phyloP scores from a whole-genome alignment of 495 filamentous ascomycete species.

The Aspergillus taichungensis region DNA sequence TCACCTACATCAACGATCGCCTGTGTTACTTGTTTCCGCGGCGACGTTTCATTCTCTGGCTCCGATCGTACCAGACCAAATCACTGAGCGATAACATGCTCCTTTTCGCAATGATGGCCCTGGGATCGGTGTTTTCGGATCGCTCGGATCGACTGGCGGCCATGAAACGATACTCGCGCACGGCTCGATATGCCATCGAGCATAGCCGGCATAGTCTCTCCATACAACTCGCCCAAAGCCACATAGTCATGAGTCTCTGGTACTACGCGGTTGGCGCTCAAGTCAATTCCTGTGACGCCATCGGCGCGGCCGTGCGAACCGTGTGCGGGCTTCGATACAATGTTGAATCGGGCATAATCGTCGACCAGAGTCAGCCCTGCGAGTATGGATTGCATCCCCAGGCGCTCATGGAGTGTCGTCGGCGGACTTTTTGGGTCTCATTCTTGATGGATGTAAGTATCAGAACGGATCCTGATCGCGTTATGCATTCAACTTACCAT shows the following conservation, averaged over 20 bases:
- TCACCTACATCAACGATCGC: conserved; percentile 43
- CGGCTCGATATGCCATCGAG: conserved; percentile 50
- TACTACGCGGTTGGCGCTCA: conserved; percentile 49
- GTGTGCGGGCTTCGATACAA: conserved; percentile 51
- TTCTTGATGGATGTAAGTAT: conserved; percentile 52
- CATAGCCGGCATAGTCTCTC: conserved; percentile 40
- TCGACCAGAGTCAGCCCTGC: conserved; percentile 31
- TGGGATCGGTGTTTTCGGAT: conserved; percentile 49
- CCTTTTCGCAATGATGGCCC: conserved; percentile 54
- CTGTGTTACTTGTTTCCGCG: conserved; percentile 51
- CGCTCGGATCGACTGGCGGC: conserved; percentile 38
- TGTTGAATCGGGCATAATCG: conserved; percentile 46
- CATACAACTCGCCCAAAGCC: conserved; percentile 53
- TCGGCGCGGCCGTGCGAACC: conserved; percentile 48
- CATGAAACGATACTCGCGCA: conserved; percentile 43
- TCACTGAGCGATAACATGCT: conserved; percentile 60
- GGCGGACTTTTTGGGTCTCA: conserved; percentile 59
- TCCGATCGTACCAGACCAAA: conserved; percentile 43
- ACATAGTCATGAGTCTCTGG: conserved; percentile 55
- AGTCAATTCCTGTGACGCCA: conserved; percentile 50
- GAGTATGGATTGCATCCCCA: conserved; percentile 50
- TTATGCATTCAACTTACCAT: neutral
- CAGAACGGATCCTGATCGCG: neutral
- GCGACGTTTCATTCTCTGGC: conserved; percentile 43
- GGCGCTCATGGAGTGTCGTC: conserved; percentile 54